Evolutionary conservation across 495 filamentous ascomycete species (phyloP), one percentile per base, ranked within the genome.

Genomic region (Neurospora sp.): DNA sequence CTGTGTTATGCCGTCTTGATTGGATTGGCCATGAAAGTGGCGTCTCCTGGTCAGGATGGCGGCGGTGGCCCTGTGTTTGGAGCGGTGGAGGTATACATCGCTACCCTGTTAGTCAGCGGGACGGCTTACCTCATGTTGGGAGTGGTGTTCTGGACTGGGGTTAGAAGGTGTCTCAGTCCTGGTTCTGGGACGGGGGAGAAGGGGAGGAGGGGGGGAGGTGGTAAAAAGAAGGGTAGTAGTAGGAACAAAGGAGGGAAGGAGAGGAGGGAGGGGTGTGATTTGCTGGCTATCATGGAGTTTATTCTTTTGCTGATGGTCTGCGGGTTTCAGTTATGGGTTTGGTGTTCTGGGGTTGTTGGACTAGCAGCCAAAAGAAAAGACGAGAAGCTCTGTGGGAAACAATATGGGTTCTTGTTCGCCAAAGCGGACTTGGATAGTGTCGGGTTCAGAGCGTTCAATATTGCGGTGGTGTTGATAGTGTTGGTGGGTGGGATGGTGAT

Each of bases 241-340:
- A 37, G 35, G 35, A 37, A 37, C 6, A 37, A 37, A 37, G 35
- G 35, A 37, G 35, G 35, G 35, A 37, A 37, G 35, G 0, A 37
- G 35, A 1, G 0, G 35, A 6, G 59, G 65, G n/a, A 44, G 6
- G 27, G 39, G 10, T 71, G 61, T 22, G 72, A 68, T 2, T 69
- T 73, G 39, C 37, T 75, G 1, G 65, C 12, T 0, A 44, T 59
- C 0, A 31, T 46, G 11, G 71, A 78, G 16, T 77, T 65, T 39
- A 68, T 78, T 4, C 53, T 81, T 0, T 68, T 81, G 35, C 44
- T 81, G 3, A 69, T 81, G 16, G 77, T 79, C 0, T 53, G 81
- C 11, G 71, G 77, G 0, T 75, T 82, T 61, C 78, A 83, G 72
- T 40, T 83, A 2, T 85, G 82, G 82, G 84, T 85, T 68, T 85